Evolutionary conservation across 179 eudicot species (phyloP).

Genomic region (Beta lomatogona): DNA sequence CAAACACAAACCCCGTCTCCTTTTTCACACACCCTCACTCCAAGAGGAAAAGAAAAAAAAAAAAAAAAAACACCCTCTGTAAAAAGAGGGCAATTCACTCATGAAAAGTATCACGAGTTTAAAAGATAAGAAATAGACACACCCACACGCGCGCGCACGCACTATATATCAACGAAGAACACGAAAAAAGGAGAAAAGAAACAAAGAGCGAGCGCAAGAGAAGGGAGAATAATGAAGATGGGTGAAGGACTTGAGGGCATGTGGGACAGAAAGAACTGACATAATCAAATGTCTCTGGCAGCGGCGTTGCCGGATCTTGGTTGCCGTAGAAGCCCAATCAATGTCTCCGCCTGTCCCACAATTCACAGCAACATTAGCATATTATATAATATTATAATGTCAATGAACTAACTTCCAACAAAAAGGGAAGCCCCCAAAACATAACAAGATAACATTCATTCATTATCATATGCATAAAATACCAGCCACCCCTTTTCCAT

Average conservation of each 20-base stretch:
- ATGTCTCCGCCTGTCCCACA: constrained; percentile 79
- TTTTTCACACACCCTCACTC: background rate
- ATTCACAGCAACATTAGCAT: constrained; percentile 16
- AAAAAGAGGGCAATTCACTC: background rate
- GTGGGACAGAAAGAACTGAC: constrained; percentile 21
- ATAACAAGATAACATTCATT: constrained; percentile 7
- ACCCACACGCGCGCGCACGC: background rate
- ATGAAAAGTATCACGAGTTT: background rate
- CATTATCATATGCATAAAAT: background rate
- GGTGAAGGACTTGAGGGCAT: constrained; percentile 15
- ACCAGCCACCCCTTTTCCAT: background rate
- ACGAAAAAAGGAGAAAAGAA: background rate
- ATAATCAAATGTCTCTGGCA: constrained; percentile 44
- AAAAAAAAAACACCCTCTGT: background rate
- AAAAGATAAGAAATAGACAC: background rate
- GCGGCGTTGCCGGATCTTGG: constrained; percentile 87
- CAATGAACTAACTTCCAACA: constrained; percentile 8
- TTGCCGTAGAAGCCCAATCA: constrained; percentile 84
- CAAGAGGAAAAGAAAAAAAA: too few species aligned
- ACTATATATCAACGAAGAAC: background rate
- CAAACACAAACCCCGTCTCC: background rate
- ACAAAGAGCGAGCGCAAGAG: too few species aligned
- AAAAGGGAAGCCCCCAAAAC: constrained; percentile 1
- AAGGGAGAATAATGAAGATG: constrained; percentile 1
- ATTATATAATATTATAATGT: background rate